Evolutionary conservation across 768 basidiomycete species (phyloP).

Genomic region (Gyrodon lividus): DNA sequence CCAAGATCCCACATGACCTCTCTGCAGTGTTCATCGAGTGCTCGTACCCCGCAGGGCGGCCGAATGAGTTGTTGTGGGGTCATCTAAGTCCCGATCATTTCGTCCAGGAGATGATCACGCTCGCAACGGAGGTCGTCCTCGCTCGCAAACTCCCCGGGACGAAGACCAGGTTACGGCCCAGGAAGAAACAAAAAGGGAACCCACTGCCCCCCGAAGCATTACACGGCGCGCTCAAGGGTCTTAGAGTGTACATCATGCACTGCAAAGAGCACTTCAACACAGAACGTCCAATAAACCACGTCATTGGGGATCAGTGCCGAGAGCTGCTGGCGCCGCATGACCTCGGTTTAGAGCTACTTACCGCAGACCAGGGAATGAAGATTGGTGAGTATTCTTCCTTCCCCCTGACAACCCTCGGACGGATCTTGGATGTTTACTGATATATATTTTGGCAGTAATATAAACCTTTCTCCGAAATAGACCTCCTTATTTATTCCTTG

Average conservation of each 20-base stretch:
- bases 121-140: constrained; percentile 68
- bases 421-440: background rate
- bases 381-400: constrained; percentile 56
- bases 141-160: constrained; percentile 37
- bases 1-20: constrained; percentile 66
- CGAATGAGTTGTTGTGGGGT: constrained; percentile 70
- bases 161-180: constrained; percentile 10
- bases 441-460: constrained; percentile 32
- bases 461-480: constrained; percentile 24
- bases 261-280: constrained; percentile 73
- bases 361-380: constrained; percentile 77
- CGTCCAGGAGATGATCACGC: constrained; percentile 64
- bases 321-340: constrained; percentile 55
- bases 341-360: constrained; percentile 72
- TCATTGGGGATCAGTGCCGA: constrained; percentile 74
- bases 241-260: constrained; percentile 79
- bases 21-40: constrained; percentile 93
- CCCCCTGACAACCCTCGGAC: background rate
- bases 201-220: constrained; percentile 44
- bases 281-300: constrained; percentile 53
- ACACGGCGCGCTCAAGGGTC: constrained; percentile 51
- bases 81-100: constrained; percentile 85
- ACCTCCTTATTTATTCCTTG: constrained; percentile 11
- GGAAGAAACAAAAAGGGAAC: constrained; percentile 40
- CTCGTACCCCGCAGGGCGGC: constrained; percentile 77